Base-by-base conservation (phyloP, 148 eudicot species). In the Rhododendron vialii region DNA sequence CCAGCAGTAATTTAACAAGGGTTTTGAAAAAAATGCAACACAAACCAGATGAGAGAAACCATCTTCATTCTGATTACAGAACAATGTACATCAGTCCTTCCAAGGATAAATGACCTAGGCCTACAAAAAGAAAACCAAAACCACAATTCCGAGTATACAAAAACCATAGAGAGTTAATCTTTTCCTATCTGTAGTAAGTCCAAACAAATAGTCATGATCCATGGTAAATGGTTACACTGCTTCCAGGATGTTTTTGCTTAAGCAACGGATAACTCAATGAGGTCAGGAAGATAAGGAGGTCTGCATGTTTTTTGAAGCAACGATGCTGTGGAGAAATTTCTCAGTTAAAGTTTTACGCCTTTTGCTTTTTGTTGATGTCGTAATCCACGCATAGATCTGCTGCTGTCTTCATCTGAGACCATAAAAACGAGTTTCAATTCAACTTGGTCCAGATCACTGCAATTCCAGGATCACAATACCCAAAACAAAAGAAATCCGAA, bases 381-480 rank as follows among this genome's bases (percentile, higher is more conserved):
- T 97, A 92, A 73, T 93, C 93, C 88, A 95, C 94, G 57, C 99
- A 97, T 2, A 85, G 86, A 89, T 97, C 99, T 86, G 99, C 98
- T 3, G 98, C 98, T 28, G 99, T 97, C 88, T 97, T 97, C 88
- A 95, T 88, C 98, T 96, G 95, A 77, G 89, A 88, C 83, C 50
- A 80, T 51, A 57, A 86, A 85, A 28, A 24, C 20, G 53, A 47
- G 84, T 80, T 69, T 78, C 9, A 79, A 41, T n/a, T 35, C 76
- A 57, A 73, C 84, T 20, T 14, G 17, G 84, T 45, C 51, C 7
- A 83, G 73, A 8, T 61, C 33, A 65, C n/a, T 17, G 61, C 74
- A 82, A 47, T 82, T 47, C 41, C 38, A 80, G 24, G 82, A 20
- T 41, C 26, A 10, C 51, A 81, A 20, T 12, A 76, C 35, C n/a